Evolutionary conservation across 2,329 filamentous ascomycete species (phyloP).

Genomic region (Parascedosporium putredinis): DNA sequence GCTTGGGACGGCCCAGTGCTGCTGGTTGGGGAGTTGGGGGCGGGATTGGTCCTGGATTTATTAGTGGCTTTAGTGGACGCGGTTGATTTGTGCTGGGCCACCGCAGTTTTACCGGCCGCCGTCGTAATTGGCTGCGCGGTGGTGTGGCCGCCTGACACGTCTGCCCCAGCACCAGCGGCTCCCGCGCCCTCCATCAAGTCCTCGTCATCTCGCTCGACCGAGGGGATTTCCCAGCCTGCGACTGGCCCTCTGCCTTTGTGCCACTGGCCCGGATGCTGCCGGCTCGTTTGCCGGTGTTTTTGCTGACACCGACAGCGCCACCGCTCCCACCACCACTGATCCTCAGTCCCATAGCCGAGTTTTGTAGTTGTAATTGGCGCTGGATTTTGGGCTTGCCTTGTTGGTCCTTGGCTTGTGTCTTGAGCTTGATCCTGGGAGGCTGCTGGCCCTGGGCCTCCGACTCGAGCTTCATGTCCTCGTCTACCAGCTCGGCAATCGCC

Average conservation of each 20-base stretch:
- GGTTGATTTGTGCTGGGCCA: constrained; percentile 8
- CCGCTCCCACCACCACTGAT: not conserved
- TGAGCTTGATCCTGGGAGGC: constrained; percentile 4
- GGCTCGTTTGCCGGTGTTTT: not conserved
- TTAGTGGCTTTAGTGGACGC: constrained; percentile 1
- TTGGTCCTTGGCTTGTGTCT: not conserved
- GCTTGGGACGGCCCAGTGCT: constrained; percentile 2
- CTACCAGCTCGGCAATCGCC: not conserved
- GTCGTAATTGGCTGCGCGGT: constrained; percentile 4
- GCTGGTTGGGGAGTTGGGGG: constrained; percentile 4
- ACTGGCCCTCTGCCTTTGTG: not conserved
- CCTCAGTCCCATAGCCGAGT: not conserved
- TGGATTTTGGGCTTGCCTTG: not conserved
- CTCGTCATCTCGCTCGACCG: no score
- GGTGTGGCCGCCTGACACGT: constrained; percentile 2
- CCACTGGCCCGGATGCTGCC: not conserved
- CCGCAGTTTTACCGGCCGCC: constrained; percentile 7
- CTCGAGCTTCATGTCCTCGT: constrained; percentile 1
- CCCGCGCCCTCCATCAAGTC: not conserved
- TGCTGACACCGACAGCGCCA: no score
- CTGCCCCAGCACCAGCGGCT: not conserved
- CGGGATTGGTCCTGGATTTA: constrained; percentile 6
- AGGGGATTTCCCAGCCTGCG: not conserved
- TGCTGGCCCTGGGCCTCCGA: not conserved
- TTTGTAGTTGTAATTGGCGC: constrained; percentile 3